Base-by-base conservation (phyloP, 345 rosid genomes). In the Camelina sativa region DNA sequence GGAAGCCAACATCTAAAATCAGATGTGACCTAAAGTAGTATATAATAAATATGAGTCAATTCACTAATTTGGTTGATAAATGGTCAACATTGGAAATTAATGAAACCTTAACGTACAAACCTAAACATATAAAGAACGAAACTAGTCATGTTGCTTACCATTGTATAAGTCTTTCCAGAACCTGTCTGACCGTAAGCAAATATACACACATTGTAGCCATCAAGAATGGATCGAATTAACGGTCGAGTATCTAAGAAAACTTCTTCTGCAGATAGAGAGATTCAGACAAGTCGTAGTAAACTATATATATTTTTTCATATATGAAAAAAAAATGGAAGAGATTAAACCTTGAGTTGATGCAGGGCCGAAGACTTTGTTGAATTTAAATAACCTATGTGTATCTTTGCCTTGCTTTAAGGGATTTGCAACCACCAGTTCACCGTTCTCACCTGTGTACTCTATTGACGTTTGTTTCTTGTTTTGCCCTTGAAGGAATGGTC, bases 181-280 rank as follows among this genome's bases (percentile, higher is more conserved):
- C 97, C 97, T 20, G 94, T 92, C 77, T 92, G 97, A 68, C 97
- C 97, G 69, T 92, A 92, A 12, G 97, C 97, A 83, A 92, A 90
- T 70, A 92, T 90, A 62, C 96, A 92, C 22, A 92, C 97, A 73
- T 87, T 90, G 77, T 82, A 92, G 48, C 97, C 97, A 58, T 92
- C 96, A 72, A 92, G 91, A 68, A 90, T 91, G 16, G 97, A 90
- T 25, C 92, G 91, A 74, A 92, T 88, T 76, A 90, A 72, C 43
- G 94, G 98, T 61, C 75, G 94, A 28, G 94, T 90, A 65, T 92
- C 98, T 70, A 86, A 61, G 74, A 86, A 92, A 54, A 90, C 92
- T 56, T 92, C 94, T 89, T 85, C 98, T 91, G 56, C 65, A 8
- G 17, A n/a, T 57, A 44, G 47, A 28, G 46, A 57, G 16, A 53